Conservation (phyloP, 1,284 basidiomycete genomes). For the Trichosporon faecale region DNA sequence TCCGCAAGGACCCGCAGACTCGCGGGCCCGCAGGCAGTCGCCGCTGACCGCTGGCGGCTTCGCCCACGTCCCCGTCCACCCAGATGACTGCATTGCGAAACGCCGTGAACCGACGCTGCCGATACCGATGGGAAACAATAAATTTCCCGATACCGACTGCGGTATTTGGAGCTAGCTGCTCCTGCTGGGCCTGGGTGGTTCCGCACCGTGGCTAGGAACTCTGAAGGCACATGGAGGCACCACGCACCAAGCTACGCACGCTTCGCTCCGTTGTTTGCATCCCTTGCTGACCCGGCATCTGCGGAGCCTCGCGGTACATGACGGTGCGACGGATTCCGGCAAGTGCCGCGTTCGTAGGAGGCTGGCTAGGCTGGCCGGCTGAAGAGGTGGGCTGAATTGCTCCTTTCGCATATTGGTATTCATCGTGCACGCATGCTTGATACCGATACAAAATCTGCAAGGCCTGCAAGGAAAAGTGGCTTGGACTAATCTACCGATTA, state of each 20-base stretch:
- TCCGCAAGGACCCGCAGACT: neutral
- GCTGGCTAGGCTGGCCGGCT: no score
- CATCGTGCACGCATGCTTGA: neutral
- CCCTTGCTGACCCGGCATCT: no score
- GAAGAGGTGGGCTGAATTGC: neutral
- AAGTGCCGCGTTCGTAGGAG: neutral
- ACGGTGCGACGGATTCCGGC: neutral
- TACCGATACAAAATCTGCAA: neutral
- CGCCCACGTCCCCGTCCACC: no score
- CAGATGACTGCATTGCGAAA: neutral
- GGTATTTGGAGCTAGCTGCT: neutral
- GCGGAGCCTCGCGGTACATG: no score
- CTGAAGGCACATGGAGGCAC: neutral
- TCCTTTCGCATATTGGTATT: neutral
- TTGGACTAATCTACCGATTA: neutral
- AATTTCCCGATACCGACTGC: neutral
- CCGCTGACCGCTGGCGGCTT: no score
- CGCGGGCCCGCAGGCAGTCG: no score
- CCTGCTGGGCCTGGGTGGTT: neutral
- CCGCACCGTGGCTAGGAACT: neutral
- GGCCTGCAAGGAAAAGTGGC: no score
- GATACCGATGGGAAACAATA: neutral
- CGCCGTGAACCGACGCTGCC: neutral
- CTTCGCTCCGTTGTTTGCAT: neutral
- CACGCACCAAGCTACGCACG: neutral